phyloP scores from a whole-genome alignment of 2,329 filamentous ascomycete species.

The Ceratocystiopsis brevicomis region DNA sequence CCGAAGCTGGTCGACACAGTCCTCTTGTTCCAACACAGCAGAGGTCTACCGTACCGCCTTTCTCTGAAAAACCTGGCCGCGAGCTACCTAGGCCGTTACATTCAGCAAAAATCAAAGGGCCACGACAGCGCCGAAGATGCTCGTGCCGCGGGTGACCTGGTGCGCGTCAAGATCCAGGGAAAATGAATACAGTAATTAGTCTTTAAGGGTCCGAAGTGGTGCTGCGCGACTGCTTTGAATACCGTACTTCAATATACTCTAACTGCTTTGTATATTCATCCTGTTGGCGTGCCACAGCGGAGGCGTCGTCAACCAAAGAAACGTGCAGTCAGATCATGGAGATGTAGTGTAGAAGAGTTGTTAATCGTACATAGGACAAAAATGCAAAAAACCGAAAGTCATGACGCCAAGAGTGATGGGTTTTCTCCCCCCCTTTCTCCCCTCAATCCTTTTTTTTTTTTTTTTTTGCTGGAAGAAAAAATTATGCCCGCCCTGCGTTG shows the following conservation, averaged over 20 bases:
- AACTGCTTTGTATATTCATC: no score
- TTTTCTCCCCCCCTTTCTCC: background rate
- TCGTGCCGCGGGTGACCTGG: conserved; percentile 69
- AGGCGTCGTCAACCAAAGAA: no score
- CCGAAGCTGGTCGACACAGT: conserved; percentile 10
- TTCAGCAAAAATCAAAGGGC: conserved; percentile 43
- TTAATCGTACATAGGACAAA: background rate
- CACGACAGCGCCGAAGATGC: conserved; percentile 93
- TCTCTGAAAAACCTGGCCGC: conserved; percentile 59
- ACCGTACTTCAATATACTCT: no score
- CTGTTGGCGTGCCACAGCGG: no score
- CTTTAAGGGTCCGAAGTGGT: no score
- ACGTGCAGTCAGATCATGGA: no score
- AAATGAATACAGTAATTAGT: conserved; percentile 30
- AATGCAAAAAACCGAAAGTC: background rate
- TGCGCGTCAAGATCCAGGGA: conserved; percentile 48
- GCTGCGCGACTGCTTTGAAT: no score
- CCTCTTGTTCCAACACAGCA: conserved; percentile 54
- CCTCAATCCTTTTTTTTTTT: background rate
- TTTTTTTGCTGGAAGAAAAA: background rate
- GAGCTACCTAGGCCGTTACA: conserved; percentile 50
- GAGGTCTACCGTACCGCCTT: conserved; percentile 58
- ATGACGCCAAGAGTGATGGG: background rate
- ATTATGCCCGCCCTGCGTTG: conserved; percentile 27
- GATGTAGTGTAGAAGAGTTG: no score